Base-by-base conservation (phyloP, 306 rosid genomes). In the Vigna nakashimae region DNA sequence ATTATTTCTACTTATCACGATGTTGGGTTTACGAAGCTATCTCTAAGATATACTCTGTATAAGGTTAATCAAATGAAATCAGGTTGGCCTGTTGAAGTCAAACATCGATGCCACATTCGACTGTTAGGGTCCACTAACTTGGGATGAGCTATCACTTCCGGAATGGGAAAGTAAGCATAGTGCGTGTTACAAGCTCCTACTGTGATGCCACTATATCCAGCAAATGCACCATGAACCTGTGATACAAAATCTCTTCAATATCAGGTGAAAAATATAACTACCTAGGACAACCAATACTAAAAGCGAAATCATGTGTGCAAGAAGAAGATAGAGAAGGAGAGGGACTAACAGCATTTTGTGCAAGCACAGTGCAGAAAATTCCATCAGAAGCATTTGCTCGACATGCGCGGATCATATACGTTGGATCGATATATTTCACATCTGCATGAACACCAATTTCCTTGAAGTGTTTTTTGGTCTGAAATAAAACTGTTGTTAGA, bases 171-270 rank as follows among this genome's bases (percentile, higher is more conserved):
- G 80, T 92, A 96, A 68, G 93, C 98, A 72, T 91, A 92, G 75
- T 96, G 99, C 73, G 99, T 96, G 85, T 96, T 96, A 87, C 98
- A 92, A 77, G 78, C 71, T 80, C 97, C 99, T 30, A 96, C 94
- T 14, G 98, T 92, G 55, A 92, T 92, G 77, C 94, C 99, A 45
- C 99, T 96, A 16, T 78, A 96, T 76, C 98, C 99, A 26, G 99
- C 99, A 74, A 96, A 96, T 40, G 99, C 99, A 13, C 98, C 98
- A 58, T 92, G 99, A 83, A 96, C 97, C 99, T 96, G 93, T 59
- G 36, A 76, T 34, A n/a, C 57, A 73, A 81, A 78, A 57, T 12
- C 62, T 73, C 42, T 16, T 71, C 63, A 65, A 59, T 57, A 50
- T 74, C 65, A 66, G 48, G 56, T 58, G 6, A 24, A 43, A 30